A percentile compares a stretch with the other conserved stretches of the same genome.
phyloP scores from a whole-genome alignment of 352 stramenopile species.

The Globisporangium cystogenes region DNA sequence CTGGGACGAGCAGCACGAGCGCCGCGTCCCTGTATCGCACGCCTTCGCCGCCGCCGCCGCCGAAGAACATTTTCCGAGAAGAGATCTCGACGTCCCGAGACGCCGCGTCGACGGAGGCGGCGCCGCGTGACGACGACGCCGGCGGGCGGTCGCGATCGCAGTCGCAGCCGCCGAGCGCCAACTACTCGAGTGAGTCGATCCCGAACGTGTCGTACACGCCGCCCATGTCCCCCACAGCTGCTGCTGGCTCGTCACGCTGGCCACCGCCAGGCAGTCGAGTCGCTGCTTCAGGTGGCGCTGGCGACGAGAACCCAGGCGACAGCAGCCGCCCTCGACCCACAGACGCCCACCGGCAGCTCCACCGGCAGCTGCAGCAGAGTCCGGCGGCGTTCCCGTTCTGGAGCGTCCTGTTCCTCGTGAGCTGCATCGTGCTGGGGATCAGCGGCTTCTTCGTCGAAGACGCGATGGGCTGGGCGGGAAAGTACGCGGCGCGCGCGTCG shows the following conservation, averaged over 20 bases:
- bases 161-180: conserved; percentile 1
- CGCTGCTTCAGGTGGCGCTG: neutral
- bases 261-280: neutral
- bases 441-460: conserved; percentile 57
- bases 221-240: conserved; percentile 15
- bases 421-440: conserved; percentile 34
- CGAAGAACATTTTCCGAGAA: conserved; percentile 16
- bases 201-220: conserved; percentile 23
- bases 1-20: conserved; percentile 17
- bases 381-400: conserved; percentile 26
- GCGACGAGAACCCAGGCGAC: neutral
- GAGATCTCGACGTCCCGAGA: conserved; percentile 19
- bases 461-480: conserved; percentile 24
- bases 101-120: no score
- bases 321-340: neutral
- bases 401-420: conserved; percentile 33
- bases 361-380: neutral
- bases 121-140: no score
- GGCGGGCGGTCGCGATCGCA: conserved; percentile 2
- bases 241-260: conserved; percentile 1
- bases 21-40: conserved; percentile 4
- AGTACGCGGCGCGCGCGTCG: conserved; percentile 23
- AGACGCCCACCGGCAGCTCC: neutral
- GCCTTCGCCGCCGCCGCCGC: conserved; percentile 9
- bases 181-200: conserved; percentile 17